Evolutionary conservation across 1,284 basidiomycete genomes (phyloP).

Genomic region (Entoloma clypeatum): DNA sequence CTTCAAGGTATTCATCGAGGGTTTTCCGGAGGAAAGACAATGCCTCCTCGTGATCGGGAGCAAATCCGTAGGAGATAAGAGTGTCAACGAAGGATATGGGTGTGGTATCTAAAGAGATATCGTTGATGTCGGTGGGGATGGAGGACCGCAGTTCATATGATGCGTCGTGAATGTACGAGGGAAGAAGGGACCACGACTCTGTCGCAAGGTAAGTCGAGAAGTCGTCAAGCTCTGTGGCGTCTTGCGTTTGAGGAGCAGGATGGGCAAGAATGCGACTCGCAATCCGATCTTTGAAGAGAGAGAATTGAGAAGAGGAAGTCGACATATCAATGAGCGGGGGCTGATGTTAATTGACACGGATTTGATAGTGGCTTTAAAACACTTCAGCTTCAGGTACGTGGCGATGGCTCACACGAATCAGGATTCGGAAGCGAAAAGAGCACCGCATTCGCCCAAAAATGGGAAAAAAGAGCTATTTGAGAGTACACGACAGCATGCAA

Average conservation of each 20-base stretch:
- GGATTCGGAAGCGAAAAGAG: too few relatives aligned
- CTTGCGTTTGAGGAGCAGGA: conserved; percentile 19
- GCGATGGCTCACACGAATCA: too few relatives aligned
- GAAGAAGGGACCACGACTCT: conserved; percentile 45
- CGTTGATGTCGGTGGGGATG: conserved; percentile 32
- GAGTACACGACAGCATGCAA: too few relatives aligned
- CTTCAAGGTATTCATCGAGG: conserved; percentile 38
- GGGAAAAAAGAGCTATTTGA: too few relatives aligned
- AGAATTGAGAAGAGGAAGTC: conserved; percentile 27
- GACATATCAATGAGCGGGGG: too few relatives aligned
- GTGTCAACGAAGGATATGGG: conserved; percentile 43
- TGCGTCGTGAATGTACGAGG: conserved; percentile 31
- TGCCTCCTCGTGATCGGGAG: conserved; percentile 37
- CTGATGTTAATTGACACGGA: too few relatives aligned
- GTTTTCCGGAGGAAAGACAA: conserved; percentile 37
- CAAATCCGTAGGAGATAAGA: conserved; percentile 44
- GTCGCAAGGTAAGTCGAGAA: conserved; percentile 47
- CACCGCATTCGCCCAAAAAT: too few relatives aligned
- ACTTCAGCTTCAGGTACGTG: too few relatives aligned
- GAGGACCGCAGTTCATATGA: conserved; percentile 33
- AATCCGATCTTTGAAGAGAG: conserved; percentile 44
- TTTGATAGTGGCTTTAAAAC: too few relatives aligned
- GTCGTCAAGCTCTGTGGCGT: conserved; percentile 41
- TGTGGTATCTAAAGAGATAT: conserved; percentile 34
- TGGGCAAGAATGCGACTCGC: conserved; percentile 39